Evolutionary conservation across 2,329 filamentous ascomycete genomes (phyloP), one percentile per base, ranked within the genome.

Genomic region (Ophiostoma quercus): DNA sequence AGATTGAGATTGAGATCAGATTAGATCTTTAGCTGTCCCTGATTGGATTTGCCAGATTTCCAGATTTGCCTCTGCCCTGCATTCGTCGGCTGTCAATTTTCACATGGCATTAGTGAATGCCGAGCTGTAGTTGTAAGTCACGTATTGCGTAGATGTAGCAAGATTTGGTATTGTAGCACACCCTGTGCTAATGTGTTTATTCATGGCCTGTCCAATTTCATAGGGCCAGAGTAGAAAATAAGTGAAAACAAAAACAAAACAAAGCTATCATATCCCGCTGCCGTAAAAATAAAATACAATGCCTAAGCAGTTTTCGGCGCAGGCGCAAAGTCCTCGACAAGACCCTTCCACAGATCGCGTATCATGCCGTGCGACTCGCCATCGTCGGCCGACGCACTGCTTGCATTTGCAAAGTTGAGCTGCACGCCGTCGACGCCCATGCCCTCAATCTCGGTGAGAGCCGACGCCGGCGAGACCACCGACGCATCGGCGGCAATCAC

Each of bases 401-500:
- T 71, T 63, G 29, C 71, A 72, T 86, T 83, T 11, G 79, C 79
- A 74, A 85, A 84, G 75, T 84, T 84, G 68, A 88, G 79, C 76
- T 86, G 82, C 6, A 85, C 80, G 66, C 85, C 82, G 75, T 88
- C 85, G 8, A 87, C 75, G 66, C 83, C 82, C 74, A 87, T 83
- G n/a, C 82, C 82, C 75, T 87, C 84, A n/a, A 88, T 81, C 75
- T 85, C 84, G 9, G 84, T 84, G 70, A 89, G 78, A 4, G 85
- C 82, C 41, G 72, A 73, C 1, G 82, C 80, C 3, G 84, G 80
- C 3, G 83, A 76, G 37, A 87, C 84, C 62, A 79, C 78, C 25
- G 84, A 84, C 0, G 87, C 86, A 78, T 87, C 79, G 7, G 82
- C 81, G 12, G 86, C 87, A 37, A 89, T 79, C 72, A 89, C 83